Conservation (phyloP, 116 monocot genomes). For the Zostera marina region DNA sequence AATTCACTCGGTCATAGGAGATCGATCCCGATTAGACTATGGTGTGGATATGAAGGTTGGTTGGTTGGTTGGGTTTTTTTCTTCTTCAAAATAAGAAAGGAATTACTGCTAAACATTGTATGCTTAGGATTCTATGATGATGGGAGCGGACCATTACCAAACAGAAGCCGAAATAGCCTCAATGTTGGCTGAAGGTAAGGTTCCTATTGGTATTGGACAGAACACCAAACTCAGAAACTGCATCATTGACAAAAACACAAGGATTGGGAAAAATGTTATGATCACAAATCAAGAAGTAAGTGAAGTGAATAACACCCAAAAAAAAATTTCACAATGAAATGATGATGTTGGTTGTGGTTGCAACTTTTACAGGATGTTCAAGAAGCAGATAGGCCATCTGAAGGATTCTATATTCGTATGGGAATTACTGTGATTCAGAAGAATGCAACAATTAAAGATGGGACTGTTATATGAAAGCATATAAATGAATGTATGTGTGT, state of each 20-base stretch:
- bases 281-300: conserved; percentile 64
- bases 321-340: too few relatives aligned
- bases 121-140: conserved; percentile 81
- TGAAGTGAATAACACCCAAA: background rate
- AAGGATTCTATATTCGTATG: conserved; percentile 53
- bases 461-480: conserved; percentile 9
- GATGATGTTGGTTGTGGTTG: background rate
- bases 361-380: conserved; percentile 27
- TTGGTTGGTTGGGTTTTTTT: too few relatives aligned
- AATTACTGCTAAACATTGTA: too few relatives aligned
- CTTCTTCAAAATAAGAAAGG: too few relatives aligned
- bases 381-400: conserved; percentile 46
- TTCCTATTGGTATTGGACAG: conserved; percentile 71
- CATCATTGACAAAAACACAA: conserved; percentile 88
- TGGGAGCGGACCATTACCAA: conserved; percentile 76
- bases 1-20: conserved; percentile 63
- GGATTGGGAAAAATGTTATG: conserved; percentile 63
- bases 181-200: conserved; percentile 43
- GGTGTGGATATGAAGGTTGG: conserved; percentile 71
- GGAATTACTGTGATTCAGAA: conserved; percentile 45
- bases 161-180: conserved; percentile 71
- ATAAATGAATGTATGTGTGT: too few relatives aligned
- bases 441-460: conserved; percentile 54
- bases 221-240: conserved; percentile 83
- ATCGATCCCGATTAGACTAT: conserved; percentile 62